A percentile compares a stretch with the other conserved stretches of the same genome.
Evolutionary conservation across 768 basidiomycete genomes (phyloP).

Genomic region (Pulveroboletus sp.): DNA sequence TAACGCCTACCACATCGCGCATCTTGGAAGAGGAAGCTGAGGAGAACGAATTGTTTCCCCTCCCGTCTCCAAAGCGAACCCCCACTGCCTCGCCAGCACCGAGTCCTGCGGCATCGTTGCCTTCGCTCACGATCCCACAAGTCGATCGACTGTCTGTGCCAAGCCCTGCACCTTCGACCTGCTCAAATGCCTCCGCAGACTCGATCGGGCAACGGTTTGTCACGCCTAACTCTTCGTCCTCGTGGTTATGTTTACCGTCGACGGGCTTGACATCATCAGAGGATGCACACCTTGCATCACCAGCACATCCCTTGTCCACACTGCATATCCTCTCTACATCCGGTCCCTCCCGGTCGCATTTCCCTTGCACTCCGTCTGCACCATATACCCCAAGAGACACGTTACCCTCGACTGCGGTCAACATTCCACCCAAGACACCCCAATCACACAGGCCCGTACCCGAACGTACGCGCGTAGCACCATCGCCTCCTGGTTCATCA

Average conservation of each 20-base stretch:
- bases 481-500: background rate
- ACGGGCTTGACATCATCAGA: conserved; percentile 5
- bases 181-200: conserved; percentile 12
- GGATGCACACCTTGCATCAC: conserved; percentile 13
- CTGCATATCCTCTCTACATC: conserved; percentile 25
- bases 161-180: conserved; percentile 16
- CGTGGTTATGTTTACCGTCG: conserved; percentile 23
- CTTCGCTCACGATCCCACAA: conserved; percentile 16
- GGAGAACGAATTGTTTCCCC: conserved; percentile 52
- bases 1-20: conserved; percentile 15
- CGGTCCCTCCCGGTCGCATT: background rate
- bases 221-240: conserved; percentile 20
- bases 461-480: background rate
- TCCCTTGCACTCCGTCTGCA: conserved; percentile 5
- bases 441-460: background rate
- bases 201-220: conserved; percentile 11
- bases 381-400: conserved; percentile 6
- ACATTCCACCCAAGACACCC: background rate
- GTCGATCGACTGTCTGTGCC: background rate
- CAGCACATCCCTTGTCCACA: conserved; percentile 21
- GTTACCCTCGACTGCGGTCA: background rate
- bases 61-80: conserved; percentile 55
- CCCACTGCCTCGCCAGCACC: conserved; percentile 40
- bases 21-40: conserved; percentile 37
- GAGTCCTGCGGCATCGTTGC: conserved; percentile 31